Evolutionary conservation across 805 yeast species (phyloP).

Genomic region (Hanseniaspora lachancei): DNA sequence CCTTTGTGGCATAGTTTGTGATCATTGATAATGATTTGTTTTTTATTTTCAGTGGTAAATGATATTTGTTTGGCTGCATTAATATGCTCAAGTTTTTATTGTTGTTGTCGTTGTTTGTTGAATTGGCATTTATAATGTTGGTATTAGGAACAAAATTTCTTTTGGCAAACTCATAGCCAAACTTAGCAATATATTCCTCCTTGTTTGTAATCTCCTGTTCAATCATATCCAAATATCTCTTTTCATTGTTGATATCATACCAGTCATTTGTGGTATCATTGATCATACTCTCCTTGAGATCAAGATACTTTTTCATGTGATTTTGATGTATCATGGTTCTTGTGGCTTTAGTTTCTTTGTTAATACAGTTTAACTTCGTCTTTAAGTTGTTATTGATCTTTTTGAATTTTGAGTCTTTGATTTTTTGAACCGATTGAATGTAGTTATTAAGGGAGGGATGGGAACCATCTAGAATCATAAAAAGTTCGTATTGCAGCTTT

Average conservation of each 20-base stretch:
- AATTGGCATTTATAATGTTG: conserved; percentile 9
- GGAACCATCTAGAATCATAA: conserved; percentile 73
- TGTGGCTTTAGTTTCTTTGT: conserved; percentile 65
- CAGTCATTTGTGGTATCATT: conserved; percentile 68
- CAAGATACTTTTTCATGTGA: conserved; percentile 53
- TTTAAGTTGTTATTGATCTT: conserved; percentile 38
- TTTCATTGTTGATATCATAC: conserved; percentile 84
- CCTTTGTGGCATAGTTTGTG: conserved; percentile 28
- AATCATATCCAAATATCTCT: conserved; percentile 63
- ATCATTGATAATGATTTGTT: conserved; percentile 27
- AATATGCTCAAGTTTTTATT: conserved; percentile 15
- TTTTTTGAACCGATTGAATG: conserved; percentile 55
- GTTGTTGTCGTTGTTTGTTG: conserved; percentile 7
- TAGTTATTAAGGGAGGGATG: conserved; percentile 80
- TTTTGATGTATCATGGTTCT: conserved; percentile 77
- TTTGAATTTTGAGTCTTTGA: conserved; percentile 56
- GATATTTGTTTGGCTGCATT: conserved; percentile 38
- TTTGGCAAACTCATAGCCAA: conserved; percentile 5
- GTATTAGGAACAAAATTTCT: conserved; percentile 7
- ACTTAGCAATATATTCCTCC: conserved; percentile 3
- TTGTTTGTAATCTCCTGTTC: neutral
- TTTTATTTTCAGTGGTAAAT: conserved; percentile 28
- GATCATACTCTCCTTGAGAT: conserved; percentile 51
- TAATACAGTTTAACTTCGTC: conserved; percentile 64
- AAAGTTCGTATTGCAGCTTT: conserved; percentile 67